A percentile compares a stretch with the other conserved stretches of the same genome.
phyloP scores from a whole-genome alignment of 2,329 filamentous ascomycete species.

The Magnaporthiopsis poae region DNA sequence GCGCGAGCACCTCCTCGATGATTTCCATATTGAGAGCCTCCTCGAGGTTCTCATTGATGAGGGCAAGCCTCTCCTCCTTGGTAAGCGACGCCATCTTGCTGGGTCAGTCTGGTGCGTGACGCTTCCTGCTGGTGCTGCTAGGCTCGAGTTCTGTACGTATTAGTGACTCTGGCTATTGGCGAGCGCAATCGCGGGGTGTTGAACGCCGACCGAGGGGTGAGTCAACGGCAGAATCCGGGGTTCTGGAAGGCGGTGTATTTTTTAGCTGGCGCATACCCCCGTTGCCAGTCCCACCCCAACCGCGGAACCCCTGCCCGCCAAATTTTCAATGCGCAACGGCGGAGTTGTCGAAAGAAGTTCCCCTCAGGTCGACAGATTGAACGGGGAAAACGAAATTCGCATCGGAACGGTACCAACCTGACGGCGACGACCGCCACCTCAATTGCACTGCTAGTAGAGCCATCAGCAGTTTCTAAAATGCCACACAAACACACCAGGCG shows the following conservation, averaged over 20 bases:
- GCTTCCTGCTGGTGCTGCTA: background rate
- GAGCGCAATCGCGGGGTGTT: slow-evolving; percentile 4
- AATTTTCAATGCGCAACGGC: background rate
- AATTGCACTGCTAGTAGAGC: background rate
- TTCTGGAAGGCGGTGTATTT: slow-evolving; percentile 7
- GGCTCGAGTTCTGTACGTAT: background rate
- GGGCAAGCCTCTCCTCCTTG: slow-evolving; percentile 47
- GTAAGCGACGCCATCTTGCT: slow-evolving; percentile 4
- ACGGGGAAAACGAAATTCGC: background rate
- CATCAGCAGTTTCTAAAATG: slow-evolving; percentile 37
- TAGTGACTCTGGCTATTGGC: background rate
- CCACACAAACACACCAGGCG: slow-evolving; percentile 78
- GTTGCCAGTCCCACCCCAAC: no score
- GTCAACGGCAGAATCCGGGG: slow-evolving; percentile 5
- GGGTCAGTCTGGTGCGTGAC: background rate
- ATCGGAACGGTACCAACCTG: background rate
- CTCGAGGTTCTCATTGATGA: slow-evolving; percentile 72
- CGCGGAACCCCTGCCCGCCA: background rate
- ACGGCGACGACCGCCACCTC: background rate
- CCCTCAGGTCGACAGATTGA: background rate
- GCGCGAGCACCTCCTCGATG: slow-evolving; percentile 60
- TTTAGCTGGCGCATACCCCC: background rate
- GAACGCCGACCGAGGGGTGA: slow-evolving; percentile 5
- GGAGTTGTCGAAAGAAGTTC: background rate
- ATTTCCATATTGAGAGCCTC: slow-evolving; percentile 80